A percentile compares a stretch with the other conserved stretches of the same genome.
phyloP scores from a whole-genome alignment of 1,284 basidiomycete species.

The Pisolithus thermaeus region DNA sequence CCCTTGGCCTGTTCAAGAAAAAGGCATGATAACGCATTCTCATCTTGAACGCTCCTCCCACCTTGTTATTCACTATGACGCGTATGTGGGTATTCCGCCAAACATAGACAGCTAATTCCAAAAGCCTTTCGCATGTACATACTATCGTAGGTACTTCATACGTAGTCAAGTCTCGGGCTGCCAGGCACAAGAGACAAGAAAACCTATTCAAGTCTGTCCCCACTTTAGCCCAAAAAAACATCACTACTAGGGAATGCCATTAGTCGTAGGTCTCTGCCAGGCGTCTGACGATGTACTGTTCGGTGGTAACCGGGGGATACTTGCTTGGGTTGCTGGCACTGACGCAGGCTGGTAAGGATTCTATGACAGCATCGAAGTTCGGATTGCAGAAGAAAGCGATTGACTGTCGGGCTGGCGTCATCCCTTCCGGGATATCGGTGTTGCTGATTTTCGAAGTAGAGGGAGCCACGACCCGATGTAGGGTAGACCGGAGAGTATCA shows the following conservation, averaged over 20 bases:
- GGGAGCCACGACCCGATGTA: conserved; percentile 79
- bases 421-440: conserved; percentile 31
- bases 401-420: conserved; percentile 68
- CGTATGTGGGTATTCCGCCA: too few relatives aligned
- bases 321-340: conserved; percentile 40
- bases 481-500: conserved; percentile 70
- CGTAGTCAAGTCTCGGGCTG: too few relatives aligned
- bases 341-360: conserved; percentile 70
- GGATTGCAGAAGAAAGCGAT: conserved; percentile 89
- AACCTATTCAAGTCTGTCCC: not conserved
- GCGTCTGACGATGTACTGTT: conserved; percentile 73
- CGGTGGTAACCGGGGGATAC: conserved; percentile 65
- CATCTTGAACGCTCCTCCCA: not conserved
- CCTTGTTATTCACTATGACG: too few relatives aligned
- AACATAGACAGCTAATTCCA: too few relatives aligned
- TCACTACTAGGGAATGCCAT: not conserved
- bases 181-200: not conserved
- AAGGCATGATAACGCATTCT: conserved; percentile 29
- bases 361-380: conserved; percentile 63
- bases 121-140: conserved; percentile 9
- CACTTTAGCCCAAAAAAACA: too few relatives aligned
- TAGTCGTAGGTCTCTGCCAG: conserved; percentile 51
- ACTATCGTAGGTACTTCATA: not conserved
- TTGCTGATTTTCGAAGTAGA: conserved; percentile 43
- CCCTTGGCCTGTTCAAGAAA: conserved; percentile 62